Base-by-base conservation (phyloP, 306 rosid species). In the Vicia faba region DNA sequence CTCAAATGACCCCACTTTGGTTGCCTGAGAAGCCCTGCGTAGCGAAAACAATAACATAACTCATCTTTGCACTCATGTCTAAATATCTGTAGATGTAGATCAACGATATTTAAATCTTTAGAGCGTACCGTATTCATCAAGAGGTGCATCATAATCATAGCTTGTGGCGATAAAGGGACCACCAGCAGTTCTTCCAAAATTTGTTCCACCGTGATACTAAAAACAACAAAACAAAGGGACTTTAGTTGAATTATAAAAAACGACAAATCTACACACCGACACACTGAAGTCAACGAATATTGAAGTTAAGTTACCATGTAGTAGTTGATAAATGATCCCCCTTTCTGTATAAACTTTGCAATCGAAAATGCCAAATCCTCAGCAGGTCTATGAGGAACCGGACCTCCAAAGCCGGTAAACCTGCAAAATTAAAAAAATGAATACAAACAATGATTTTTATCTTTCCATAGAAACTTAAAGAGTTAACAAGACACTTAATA, bases 1-100 rank as follows among this genome's bases (percentile, higher is more conserved):
- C 82, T 93, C 71, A 93, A 70, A 84, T 93, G 99, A 39, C 99
- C 99, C 99, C 99, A 93, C 69, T 93, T 93, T 2, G 99, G 99
- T 59, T 90, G 88, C 81, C 92, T 83, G 43, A 67, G 60, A 35
- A 93, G 72, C 70, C 99, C 99, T 93, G 90, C 78, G 74, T 44
- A 56, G 11, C 20, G 40, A 66, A 61, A 41, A 54, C 19, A 60
- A 56, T 12, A 54, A 41, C 12, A 16, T 43, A 15, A 49, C 56
- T 69, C 72, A 72, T 44, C 19, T n/a, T 44, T 44, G 50, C 14
- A 44, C 19, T n/a, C 1, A 18, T 5, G 8, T 44, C 38, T 12
- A 12, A 26, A 26, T 55, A 55, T n/a, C 38, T 6, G 61, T 25
- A 38, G 33, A 48, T 46, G 15, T 26, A 60, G 44, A 9, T 14